These are phyloP conservation scores for Helotiales sp. DNA, from an alignment of 2,329 filamentous ascomycete genomes.

Conservation along the genomic window DNA sequence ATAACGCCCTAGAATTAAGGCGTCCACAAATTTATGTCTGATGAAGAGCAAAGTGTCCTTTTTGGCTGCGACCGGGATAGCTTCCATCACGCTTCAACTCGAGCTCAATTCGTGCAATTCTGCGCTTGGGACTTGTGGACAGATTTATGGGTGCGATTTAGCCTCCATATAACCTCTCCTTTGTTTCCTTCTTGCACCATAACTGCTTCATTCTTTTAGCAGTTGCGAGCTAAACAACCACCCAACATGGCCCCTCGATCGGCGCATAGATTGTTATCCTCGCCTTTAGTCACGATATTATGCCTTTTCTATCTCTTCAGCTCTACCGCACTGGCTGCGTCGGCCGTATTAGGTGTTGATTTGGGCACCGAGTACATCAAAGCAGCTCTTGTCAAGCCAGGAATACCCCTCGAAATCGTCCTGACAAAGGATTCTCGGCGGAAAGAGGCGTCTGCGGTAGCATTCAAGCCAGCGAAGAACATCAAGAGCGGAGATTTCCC, in stretches of 20 bases:
- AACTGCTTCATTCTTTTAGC: constrained; percentile 33
- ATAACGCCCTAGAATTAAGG: background rate
- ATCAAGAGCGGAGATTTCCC: constrained; percentile 69
- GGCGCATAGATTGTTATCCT: constrained; percentile 25
- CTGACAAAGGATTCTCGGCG: constrained; percentile 96
- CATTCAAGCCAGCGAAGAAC: constrained; percentile 83
- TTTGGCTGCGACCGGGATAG: constrained; percentile 25
- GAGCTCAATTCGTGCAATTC: constrained; percentile 17
- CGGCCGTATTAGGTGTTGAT: constrained; percentile 88
- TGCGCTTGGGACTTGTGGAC: constrained; percentile 29
- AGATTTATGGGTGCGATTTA: constrained; percentile 32
- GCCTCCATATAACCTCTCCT: constrained; percentile 26
- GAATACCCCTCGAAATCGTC: constrained; percentile 95
- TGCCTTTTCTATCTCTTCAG: constrained; percentile 36
- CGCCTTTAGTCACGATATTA: constrained; percentile 30
- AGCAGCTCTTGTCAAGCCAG: constrained; percentile 91
- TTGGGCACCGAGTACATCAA: constrained; percentile 97
- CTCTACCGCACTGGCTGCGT: constrained; percentile 37
- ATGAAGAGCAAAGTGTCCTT: constrained; percentile 31
- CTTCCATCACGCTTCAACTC: constrained; percentile 16
- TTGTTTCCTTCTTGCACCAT: constrained; percentile 10
- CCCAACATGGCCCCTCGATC: constrained; percentile 30
- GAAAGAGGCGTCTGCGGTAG: constrained; percentile 88
- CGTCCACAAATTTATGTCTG: background rate
- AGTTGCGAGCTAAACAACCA: constrained; percentile 20